Conservation (phyloP, 2,329 filamentous ascomycete genomes). For the Penicillium thymicola region DNA sequence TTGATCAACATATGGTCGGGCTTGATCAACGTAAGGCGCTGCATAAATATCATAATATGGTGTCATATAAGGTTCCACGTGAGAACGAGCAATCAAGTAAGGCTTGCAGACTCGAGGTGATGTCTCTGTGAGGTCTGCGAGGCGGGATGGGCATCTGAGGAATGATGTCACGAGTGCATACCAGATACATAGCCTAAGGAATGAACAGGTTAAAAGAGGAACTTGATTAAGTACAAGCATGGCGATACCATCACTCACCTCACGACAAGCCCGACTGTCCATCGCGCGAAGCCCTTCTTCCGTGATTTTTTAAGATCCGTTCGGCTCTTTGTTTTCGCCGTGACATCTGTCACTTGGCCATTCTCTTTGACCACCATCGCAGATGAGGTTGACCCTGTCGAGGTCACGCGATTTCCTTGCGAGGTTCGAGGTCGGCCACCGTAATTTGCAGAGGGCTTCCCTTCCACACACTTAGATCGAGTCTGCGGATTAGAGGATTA, state of each 20-base stretch:
- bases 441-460: neutral
- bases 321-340: constrained; percentile 15
- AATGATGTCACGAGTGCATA: constrained; percentile 76
- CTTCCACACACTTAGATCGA: constrained; percentile 3
- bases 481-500: neutral
- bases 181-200: constrained; percentile 71
- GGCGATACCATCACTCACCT: constrained; percentile 29
- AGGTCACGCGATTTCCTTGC: constrained; percentile 9
- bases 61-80: constrained; percentile 68
- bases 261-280: constrained; percentile 35
- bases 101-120: constrained; percentile 79
- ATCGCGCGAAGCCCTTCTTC: constrained; percentile 27
- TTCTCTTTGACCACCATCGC: constrained; percentile 30
- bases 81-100: constrained; percentile 66
- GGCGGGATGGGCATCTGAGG: constrained; percentile 74
- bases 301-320: constrained; percentile 12
- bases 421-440: constrained; percentile 4
- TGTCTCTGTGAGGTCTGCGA: constrained; percentile 63
- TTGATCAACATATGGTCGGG: constrained; percentile 70
- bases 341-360: constrained; percentile 23
- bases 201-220: constrained; percentile 8
- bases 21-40: constrained; percentile 74
- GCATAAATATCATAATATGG: constrained; percentile 86
- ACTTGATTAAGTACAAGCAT: constrained; percentile 1
- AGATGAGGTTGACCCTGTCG: constrained; percentile 11